phyloP scores from a whole-genome alignment of 192 early-diverging fungal species.

The Chytriomyces hyalinus region DNA sequence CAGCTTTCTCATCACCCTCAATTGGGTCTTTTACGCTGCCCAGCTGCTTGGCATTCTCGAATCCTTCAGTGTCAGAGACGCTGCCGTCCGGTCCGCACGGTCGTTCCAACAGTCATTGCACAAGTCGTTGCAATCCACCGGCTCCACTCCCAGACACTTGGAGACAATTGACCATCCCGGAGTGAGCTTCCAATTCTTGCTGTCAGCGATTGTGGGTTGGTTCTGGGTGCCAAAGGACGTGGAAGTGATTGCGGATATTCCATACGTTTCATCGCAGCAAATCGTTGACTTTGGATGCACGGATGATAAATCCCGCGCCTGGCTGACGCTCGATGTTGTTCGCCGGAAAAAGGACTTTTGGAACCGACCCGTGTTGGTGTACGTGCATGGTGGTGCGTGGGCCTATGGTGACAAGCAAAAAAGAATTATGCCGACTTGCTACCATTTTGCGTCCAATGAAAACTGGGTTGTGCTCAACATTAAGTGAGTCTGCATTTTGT shows the following conservation, averaged over 20 bases:
- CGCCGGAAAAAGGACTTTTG: slow-evolving; percentile 19
- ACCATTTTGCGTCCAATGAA: slow-evolving; percentile 49
- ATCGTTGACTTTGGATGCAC: background rate
- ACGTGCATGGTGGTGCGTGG: slow-evolving; percentile 70
- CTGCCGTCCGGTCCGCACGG: background rate
- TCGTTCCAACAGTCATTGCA: slow-evolving; percentile 2
- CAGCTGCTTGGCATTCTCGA: slow-evolving; percentile 1
- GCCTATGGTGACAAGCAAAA: slow-evolving; percentile 58
- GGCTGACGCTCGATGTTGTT: slow-evolving; percentile 31
- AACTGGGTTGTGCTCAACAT: slow-evolving; percentile 68
- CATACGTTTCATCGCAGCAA: background rate
- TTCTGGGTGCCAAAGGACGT: background rate
- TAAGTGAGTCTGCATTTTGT: slow-evolving; percentile 44
- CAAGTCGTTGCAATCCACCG: background rate
- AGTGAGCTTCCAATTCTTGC: too few relatives aligned
- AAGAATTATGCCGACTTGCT: slow-evolving; percentile 39
- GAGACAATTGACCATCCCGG: too few relatives aligned
- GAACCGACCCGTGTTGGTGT: slow-evolving; percentile 35
- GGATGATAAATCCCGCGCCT: background rate
- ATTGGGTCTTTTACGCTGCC: background rate
- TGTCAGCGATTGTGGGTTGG: slow-evolving; percentile 30
- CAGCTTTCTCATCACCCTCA: background rate
- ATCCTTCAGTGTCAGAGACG: background rate
- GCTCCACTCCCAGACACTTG: too few relatives aligned
- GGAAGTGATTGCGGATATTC: background rate